Evolutionary conservation across 805 yeast genomes (phyloP).

Genomic region (Candida lessepsii): DNA sequence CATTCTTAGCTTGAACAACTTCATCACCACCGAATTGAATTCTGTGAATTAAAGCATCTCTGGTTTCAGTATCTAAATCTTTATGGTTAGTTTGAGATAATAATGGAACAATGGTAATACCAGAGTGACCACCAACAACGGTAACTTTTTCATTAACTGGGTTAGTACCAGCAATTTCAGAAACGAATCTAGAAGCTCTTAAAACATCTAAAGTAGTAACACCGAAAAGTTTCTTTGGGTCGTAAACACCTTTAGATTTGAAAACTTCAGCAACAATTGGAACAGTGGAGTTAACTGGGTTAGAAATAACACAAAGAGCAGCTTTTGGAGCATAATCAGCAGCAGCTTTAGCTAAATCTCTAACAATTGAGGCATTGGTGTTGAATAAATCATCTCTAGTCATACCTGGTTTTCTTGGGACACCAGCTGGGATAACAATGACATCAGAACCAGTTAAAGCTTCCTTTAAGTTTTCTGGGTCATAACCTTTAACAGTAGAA

Average conservation of each 20-base stretch:
- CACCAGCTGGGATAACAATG: slow-evolving; percentile 95
- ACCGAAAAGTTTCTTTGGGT: slow-evolving; percentile 91
- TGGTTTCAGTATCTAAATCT: slow-evolving; percentile 40
- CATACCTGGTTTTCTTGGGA: slow-evolving; percentile 99
- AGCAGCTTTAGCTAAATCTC: slow-evolving; percentile 83
- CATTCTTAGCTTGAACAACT: slow-evolving; percentile 90
- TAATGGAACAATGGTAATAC: slow-evolving; percentile 92
- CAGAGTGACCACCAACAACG: slow-evolving; percentile 97
- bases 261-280: slow-evolving; percentile 94
- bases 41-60: slow-evolving; percentile 67
- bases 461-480: slow-evolving; percentile 70
- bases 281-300: slow-evolving; percentile 97
- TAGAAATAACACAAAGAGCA: slow-evolving; percentile 76
- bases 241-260: slow-evolving; percentile 80
- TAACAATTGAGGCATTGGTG: slow-evolving; percentile 93
- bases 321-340: slow-evolving; percentile 86
- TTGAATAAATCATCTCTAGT: slow-evolving; percentile 96
- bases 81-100: slow-evolving; percentile 79
- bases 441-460: slow-evolving; percentile 82
- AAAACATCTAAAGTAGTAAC: slow-evolving; percentile 92
- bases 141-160: slow-evolving; percentile 76
- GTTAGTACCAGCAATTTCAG: slow-evolving; percentile 65
- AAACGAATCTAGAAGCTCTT: slow-evolving; percentile 83
- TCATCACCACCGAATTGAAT: slow-evolving; percentile 97
- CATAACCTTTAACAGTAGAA: slow-evolving; percentile 83